Percentiles rank a stretch among this genome's conserved stretches.
These are phyloP conservation scores for Fusarium subtropicale DNA, from an alignment of 2,329 filamentous ascomycete genomes.

Conservation along the genomic window DNA sequence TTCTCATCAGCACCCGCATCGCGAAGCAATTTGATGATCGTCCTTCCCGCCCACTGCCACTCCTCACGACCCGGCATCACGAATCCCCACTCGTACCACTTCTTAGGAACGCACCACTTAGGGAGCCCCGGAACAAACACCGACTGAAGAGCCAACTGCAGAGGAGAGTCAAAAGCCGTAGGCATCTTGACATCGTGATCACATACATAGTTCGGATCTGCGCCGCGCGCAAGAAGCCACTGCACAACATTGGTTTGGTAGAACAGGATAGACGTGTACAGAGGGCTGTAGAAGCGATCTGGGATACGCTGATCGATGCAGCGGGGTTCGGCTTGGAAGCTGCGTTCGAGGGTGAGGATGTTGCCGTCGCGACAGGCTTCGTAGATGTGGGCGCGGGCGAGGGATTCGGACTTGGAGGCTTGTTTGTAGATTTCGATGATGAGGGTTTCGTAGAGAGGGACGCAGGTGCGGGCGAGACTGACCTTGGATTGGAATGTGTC, in stretches of 20 bases:
- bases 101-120: not conserved
- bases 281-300: not conserved
- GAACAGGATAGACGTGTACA: not conserved
- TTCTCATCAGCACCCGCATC: not conserved
- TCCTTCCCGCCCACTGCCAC: not conserved
- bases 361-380: slow-evolving; percentile 1
- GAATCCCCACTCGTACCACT: not conserved
- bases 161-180: not conserved
- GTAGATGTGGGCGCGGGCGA: not conserved
- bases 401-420: not conserved
- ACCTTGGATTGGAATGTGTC: not conserved
- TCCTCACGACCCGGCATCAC: not conserved
- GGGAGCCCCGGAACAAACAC: not conserved
- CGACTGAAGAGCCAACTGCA: not conserved
- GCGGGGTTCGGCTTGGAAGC: not conserved
- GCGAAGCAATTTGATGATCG: not conserved
- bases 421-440: not conserved
- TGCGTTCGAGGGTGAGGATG: not conserved
- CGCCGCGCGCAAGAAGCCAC: not conserved
- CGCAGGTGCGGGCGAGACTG: not conserved
- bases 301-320: not conserved
- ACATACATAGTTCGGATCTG: not conserved
- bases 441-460: not conserved
- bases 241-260: not conserved
- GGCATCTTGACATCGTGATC: not conserved